These are phyloP conservation scores for Elsinoe ampelina DNA, from an alignment of 2,329 filamentous ascomycete species.

Conservation along the genomic window DNA sequence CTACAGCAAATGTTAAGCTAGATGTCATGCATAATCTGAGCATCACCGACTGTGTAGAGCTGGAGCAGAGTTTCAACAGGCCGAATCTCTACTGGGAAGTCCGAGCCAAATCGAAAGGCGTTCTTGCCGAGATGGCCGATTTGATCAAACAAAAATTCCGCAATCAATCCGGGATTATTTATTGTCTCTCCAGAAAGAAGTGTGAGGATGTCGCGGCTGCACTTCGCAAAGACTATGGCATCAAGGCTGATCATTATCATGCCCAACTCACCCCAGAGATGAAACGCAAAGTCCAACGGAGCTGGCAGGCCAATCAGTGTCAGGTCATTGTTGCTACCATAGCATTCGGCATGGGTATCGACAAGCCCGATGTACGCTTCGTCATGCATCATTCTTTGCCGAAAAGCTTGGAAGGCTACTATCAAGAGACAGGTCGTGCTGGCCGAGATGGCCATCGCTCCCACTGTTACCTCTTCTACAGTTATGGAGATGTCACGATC, in stretches of 20 bases:
- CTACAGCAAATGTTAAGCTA: constrained; percentile 82
- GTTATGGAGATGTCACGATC: constrained; percentile 63
- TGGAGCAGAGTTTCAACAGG: constrained; percentile 93
- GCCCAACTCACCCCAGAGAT: constrained; percentile 61
- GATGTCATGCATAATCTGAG: constrained; percentile 89
- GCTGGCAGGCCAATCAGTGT: constrained; percentile 71
- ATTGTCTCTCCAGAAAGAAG: constrained; percentile 75
- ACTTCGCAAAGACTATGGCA: constrained; percentile 50
- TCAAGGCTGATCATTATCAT: constrained; percentile 78
- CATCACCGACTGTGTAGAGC: constrained; percentile 68
- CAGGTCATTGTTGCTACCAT: constrained; percentile 97
- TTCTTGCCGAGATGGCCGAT: constrained; percentile 47
- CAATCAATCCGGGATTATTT: constrained; percentile 78
- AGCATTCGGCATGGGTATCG: constrained; percentile 99
- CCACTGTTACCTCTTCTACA: constrained; percentile 83
- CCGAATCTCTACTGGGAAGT: constrained; percentile 90
- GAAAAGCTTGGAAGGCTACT: constrained; percentile 95
- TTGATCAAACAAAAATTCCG: constrained; percentile 63
- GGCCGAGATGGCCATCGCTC: constrained; percentile 83
- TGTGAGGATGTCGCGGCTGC: constrained; percentile 71
- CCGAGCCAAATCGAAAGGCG: constrained; percentile 52
- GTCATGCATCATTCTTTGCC: constrained; percentile 89
- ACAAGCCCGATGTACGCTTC: constrained; percentile 92
- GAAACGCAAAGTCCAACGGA: constrained; percentile 61
- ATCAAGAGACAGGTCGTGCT: constrained; percentile 93